phyloP scores from a whole-genome alignment of 148 eudicot species.

The Nyssa sinensis region DNA sequence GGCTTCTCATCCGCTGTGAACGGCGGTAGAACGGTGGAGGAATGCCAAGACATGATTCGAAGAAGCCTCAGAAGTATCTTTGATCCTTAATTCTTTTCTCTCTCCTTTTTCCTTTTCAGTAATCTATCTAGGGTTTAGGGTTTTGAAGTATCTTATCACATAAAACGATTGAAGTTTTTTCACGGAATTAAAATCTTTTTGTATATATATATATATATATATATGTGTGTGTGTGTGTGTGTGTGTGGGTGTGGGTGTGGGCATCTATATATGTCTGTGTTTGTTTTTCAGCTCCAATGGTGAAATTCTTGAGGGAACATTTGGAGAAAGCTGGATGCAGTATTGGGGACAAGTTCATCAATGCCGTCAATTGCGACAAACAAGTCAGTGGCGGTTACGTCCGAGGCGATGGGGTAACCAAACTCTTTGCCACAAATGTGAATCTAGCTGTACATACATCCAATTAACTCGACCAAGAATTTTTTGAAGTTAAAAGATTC shows the following conservation, averaged over 20 bases:
- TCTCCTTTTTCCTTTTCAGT: background rate
- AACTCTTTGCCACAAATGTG: background rate
- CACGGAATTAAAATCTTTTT: background rate
- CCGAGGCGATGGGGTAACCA: conserved; percentile 64
- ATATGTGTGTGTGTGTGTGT: too few relatives aligned
- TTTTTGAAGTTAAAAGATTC: too few relatives aligned
- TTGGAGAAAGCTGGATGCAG: conserved; percentile 74
- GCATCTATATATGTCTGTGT: background rate
- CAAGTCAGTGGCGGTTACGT: conserved; percentile 54
- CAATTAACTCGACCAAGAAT: too few relatives aligned
- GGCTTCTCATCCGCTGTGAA: conserved; percentile 13
- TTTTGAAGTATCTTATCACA: background rate
- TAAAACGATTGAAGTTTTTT: background rate
- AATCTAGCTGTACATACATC: background rate
- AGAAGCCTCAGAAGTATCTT: conserved; percentile 45
- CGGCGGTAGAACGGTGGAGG: conserved; percentile 35
- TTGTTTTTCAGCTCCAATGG: conserved; percentile 59
- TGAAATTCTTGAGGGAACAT: conserved; percentile 70
- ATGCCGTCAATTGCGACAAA: conserved; percentile 53
- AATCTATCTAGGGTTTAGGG: conserved; percentile 10
- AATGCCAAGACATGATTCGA: conserved; percentile 48
- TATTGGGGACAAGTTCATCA: conserved; percentile 60
- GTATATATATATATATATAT: too few relatives aligned
- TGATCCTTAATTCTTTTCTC: background rate
- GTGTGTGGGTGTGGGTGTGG: too few relatives aligned